Evolutionary conservation across 179 eudicot genomes (phyloP).

Genomic region (Carnegiea gigantea): DNA sequence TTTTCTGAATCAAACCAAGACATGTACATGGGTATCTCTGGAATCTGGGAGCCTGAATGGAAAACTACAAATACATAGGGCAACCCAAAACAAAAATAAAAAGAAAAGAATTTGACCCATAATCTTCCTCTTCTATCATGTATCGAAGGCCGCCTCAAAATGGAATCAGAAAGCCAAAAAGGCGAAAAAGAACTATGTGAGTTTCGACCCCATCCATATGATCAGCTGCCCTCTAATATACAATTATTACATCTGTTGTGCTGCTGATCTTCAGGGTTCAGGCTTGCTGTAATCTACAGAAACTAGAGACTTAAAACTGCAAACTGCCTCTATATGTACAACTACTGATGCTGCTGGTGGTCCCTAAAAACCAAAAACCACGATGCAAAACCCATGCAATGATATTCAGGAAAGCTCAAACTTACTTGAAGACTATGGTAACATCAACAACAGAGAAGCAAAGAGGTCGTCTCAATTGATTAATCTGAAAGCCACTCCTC

Average conservation of each 20-base stretch:
- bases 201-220: constrained; percentile 4
- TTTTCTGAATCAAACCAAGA: neutral
- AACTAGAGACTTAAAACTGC: constrained; percentile 15
- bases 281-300: constrained; percentile 24
- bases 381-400: constrained; percentile 5
- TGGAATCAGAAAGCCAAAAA: too few species aligned
- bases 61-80: neutral
- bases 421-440: neutral
- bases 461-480: neutral
- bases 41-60: neutral
- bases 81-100: neutral
- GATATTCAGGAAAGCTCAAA: neutral
- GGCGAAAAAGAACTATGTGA: neutral
- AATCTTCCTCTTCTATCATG: too few species aligned
- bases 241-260: constrained; percentile 12
- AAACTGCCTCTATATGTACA: constrained; percentile 31
- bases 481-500: constrained; percentile 45
- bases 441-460: neutral
- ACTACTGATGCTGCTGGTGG: neutral
- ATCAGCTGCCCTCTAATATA: constrained; percentile 22
- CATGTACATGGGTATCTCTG: neutral
- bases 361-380: neutral
- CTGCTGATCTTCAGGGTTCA: constrained; percentile 17
- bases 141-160: neutral
- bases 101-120: neutral